Percentiles rank a stretch among this genome's conserved stretches.
Evolutionary conservation across 495 filamentous ascomycete species (phyloP).

Genomic region (Chaetomium fimeti): DNA sequence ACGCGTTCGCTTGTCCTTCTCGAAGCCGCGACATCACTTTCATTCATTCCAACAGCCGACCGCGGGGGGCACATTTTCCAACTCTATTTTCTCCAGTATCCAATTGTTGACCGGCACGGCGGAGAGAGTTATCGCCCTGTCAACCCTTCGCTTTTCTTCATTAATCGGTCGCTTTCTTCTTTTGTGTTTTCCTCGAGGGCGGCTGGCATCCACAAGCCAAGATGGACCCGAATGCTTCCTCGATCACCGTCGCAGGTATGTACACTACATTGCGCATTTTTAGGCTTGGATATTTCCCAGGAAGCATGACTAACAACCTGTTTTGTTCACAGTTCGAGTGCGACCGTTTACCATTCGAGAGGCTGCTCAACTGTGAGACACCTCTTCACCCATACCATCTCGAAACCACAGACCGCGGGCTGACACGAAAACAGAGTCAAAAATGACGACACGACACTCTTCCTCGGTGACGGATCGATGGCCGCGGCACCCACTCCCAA

Average conservation of each 20-base stretch:
- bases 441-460: slow-evolving; percentile 82
- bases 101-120: slow-evolving; percentile 20
- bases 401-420: background rate
- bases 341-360: slow-evolving; percentile 87
- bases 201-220: slow-evolving; percentile 30
- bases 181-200: slow-evolving; percentile 4
- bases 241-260: slow-evolving; percentile 63
- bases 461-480: slow-evolving; percentile 92
- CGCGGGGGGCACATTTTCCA: background rate
- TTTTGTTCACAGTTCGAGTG: slow-evolving; percentile 69
- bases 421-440: slow-evolving; percentile 54
- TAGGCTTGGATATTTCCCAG: background rate
- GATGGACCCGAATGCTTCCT: slow-evolving; percentile 45
- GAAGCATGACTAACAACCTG: slow-evolving; percentile 12
- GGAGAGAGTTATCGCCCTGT: slow-evolving; percentile 1
- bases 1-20: slow-evolving; percentile 3
- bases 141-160: background rate
- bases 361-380: slow-evolving; percentile 61
- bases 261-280: background rate
- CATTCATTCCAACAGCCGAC: slow-evolving; percentile 10
- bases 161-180: slow-evolving; percentile 1
- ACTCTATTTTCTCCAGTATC: slow-evolving; percentile 14
- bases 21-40: background rate
- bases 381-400: background rate
- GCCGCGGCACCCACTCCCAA: slow-evolving; percentile 81